phyloP scores from a whole-genome alignment of 2,329 filamentous ascomycete genomes.

The Aspergillus sp. region DNA sequence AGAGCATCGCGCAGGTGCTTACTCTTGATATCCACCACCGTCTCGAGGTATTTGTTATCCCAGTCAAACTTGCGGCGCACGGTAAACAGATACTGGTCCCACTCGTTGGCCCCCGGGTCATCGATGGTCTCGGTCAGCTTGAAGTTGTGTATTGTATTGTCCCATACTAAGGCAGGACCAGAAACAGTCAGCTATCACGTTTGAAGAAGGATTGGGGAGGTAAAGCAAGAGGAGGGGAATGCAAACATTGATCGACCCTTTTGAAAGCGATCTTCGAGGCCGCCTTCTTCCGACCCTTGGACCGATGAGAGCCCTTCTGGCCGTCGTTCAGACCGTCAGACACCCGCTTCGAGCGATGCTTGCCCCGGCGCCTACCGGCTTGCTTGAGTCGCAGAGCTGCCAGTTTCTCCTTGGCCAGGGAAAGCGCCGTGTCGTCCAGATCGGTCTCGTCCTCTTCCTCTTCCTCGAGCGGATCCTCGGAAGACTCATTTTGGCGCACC shows the following conservation, averaged over 20 bases:
- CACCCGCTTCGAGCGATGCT: constrained; percentile 14
- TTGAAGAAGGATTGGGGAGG: too few species aligned
- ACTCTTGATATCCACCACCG: constrained; percentile 81
- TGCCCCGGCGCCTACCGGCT: constrained; percentile 17
- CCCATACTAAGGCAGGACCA: constrained; percentile 41
- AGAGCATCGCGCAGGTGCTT: constrained; percentile 72
- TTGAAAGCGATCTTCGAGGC: constrained; percentile 65
- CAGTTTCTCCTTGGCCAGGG: constrained; percentile 24
- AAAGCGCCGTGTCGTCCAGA: constrained; percentile 23
- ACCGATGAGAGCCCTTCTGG: constrained; percentile 24
- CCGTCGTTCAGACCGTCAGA: constrained; percentile 12
- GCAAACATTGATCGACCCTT: constrained; percentile 61
- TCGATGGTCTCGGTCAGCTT: constrained; percentile 67
- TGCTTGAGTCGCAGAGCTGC: constrained; percentile 20
- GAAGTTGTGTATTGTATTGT: constrained; percentile 62
- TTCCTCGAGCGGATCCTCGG: constrained; percentile 33
- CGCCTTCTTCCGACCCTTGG: constrained; percentile 44
- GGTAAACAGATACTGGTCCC: constrained; percentile 79
- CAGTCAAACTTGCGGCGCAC: constrained; percentile 79
- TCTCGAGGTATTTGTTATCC: constrained; percentile 76
- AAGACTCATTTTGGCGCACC: constrained; percentile 26
- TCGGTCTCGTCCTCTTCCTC: constrained; percentile 32
- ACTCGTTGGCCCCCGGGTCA: constrained; percentile 63
- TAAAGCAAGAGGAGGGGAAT: constrained; percentile 1
- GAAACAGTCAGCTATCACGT: not conserved